A percentile compares a stretch with the other conserved stretches of the same genome.
Evolutionary conservation across 228 moss, liverwort and hornwort species (phyloP).

Genomic region (Sphagnum magellanicum): DNA sequence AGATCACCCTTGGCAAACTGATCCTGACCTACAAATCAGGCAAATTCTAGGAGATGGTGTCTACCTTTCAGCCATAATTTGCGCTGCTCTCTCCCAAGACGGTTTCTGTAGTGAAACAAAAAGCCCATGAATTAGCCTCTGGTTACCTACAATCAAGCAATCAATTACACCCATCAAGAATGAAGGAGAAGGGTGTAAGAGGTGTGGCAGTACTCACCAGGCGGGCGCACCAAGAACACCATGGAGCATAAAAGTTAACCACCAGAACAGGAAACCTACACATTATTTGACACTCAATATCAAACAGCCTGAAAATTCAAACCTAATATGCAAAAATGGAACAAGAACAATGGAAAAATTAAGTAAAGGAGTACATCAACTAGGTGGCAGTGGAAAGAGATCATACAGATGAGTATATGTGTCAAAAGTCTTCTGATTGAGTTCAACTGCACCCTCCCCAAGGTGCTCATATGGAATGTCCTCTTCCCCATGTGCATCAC

Average conservation of each 20-base stretch:
- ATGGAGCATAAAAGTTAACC: slow-evolving; percentile 74
- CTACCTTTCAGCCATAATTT: slow-evolving; percentile 61
- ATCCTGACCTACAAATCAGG: too few relatives aligned
- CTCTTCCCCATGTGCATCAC: slow-evolving; percentile 37
- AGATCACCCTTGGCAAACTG: too few relatives aligned
- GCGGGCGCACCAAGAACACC: slow-evolving; percentile 64
- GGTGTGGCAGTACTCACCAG: slow-evolving; percentile 33
- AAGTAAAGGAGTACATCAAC: too few relatives aligned
- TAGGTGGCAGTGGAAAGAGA: neutral
- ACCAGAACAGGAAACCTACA: slow-evolving; percentile 62
- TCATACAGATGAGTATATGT: slow-evolving; percentile 54
- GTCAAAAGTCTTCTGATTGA: slow-evolving; percentile 52
- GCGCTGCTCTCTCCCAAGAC: slow-evolving; percentile 80
- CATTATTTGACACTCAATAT: neutral
- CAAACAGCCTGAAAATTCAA: too few relatives aligned
- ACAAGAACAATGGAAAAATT: too few relatives aligned
- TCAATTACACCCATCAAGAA: too few relatives aligned
- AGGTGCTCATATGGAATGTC: slow-evolving; percentile 41
- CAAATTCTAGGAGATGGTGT: too few relatives aligned
- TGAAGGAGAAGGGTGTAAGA: too few relatives aligned
- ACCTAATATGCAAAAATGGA: too few relatives aligned
- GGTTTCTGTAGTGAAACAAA: slow-evolving; percentile 38
- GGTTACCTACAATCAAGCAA: too few relatives aligned
- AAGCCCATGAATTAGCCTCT: too few relatives aligned
- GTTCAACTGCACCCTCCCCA: slow-evolving; percentile 58